phyloP scores from a whole-genome alignment of 305 asterid species.

The Stenogyne calaminthoides region DNA sequence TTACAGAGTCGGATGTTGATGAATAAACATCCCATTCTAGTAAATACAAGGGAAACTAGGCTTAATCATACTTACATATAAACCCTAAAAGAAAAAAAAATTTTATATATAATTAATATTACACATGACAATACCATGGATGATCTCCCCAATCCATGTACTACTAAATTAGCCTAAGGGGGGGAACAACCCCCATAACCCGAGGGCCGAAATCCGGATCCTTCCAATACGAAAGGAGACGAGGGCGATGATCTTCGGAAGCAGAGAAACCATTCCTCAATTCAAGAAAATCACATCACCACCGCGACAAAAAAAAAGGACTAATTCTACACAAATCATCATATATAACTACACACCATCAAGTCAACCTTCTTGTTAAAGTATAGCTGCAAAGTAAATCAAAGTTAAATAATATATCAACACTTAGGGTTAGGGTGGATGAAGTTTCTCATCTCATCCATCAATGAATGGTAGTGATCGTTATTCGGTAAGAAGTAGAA shows the following conservation, averaged over 20 bases:
- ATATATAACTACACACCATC: conserved; percentile 50
- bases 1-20: conserved; percentile 13
- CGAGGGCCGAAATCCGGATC: background rate
- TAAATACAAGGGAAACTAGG: conserved; percentile 15
- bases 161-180: conserved; percentile 29
- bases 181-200: conserved; percentile 1
- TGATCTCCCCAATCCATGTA: conserved; percentile 39
- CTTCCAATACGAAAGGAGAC: conserved; percentile 1
- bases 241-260: conserved; percentile 3
- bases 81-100: background rate
- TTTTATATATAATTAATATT: conserved; percentile 14
- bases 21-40: conserved; percentile 14
- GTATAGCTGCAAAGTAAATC: conserved; percentile 37
- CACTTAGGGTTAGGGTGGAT: conserved; percentile 59
- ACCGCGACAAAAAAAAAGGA: conserved; percentile 30
- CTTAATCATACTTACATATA: conserved; percentile 24
- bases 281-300: conserved; percentile 31
- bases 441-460: conserved; percentile 69
- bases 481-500: conserved; percentile 92
- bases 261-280: conserved; percentile 23
- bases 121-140: conserved; percentile 39
- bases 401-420: conserved; percentile 36
- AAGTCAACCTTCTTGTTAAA: conserved; percentile 43
- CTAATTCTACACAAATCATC: conserved; percentile 44
- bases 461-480: conserved; percentile 67